These are phyloP conservation scores for Neurospora crassa DNA, from an alignment of 2,329 filamentous ascomycete genomes.

Conservation along the genomic window DNA sequence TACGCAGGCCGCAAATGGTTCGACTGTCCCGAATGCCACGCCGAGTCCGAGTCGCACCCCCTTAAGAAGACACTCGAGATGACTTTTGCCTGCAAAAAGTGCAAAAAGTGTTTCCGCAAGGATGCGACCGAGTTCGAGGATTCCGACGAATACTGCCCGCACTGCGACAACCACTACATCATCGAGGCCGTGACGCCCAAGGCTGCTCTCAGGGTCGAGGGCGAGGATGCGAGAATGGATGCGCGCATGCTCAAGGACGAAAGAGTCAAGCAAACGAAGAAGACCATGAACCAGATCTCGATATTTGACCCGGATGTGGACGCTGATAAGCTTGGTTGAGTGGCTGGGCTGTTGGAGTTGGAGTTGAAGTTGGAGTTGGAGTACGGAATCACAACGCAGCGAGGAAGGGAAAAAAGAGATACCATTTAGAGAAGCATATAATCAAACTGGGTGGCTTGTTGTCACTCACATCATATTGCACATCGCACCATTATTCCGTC, in stretches of 20 bases:
- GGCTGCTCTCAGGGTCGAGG: conserved; percentile 75
- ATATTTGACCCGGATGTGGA: conserved; percentile 71
- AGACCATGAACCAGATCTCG: conserved; percentile 42
- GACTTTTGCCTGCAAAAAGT: conserved; percentile 97
- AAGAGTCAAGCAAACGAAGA: conserved; percentile 42
- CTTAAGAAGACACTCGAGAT: conserved; percentile 76
- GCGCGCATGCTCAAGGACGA: conserved; percentile 91
- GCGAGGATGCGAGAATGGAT: conserved; percentile 81
- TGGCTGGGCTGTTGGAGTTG: background rate
- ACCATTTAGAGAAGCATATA: background rate
- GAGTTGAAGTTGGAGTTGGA: background rate
- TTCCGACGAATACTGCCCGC: conserved; percentile 95
- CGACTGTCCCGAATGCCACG: conserved; percentile 93
- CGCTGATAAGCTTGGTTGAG: conserved; percentile 65
- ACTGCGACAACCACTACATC: conserved; percentile 98
- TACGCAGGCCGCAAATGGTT: conserved; percentile 84
- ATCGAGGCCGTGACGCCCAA: conserved; percentile 81
- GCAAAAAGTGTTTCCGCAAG: conserved; percentile 96
- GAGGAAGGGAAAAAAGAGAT: background rate
- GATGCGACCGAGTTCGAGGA: conserved; percentile 89
- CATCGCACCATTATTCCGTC: background rate
- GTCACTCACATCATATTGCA: background rate
- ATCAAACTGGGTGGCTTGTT: background rate
- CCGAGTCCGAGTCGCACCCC: conserved; percentile 66
- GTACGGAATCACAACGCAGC: conserved; percentile 1